phyloP scores from a whole-genome alignment of 1,139 yeast genomes.

The Hyphopichia buzzinii region DNA sequence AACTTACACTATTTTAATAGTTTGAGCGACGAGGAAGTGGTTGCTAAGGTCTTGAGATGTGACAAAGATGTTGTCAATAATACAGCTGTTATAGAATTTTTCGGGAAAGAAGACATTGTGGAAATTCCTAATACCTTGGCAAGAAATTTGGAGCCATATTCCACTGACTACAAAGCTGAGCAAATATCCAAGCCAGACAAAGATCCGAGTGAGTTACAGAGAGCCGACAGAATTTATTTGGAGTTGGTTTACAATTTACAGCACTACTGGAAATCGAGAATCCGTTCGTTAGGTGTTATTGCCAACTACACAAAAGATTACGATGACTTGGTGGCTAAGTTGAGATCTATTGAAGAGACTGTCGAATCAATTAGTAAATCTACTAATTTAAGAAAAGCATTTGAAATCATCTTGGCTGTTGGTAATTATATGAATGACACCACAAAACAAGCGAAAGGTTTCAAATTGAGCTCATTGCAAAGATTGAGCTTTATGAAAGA shows the following conservation, averaged over 20 bases:
- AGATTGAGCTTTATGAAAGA: constrained; percentile 76
- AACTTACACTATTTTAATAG: constrained; percentile 63
- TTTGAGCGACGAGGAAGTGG: constrained; percentile 54
- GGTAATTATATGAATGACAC: constrained; percentile 85
- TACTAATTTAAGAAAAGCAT: constrained; percentile 57
- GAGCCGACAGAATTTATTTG: constrained; percentile 73
- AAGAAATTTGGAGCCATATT: constrained; percentile 65
- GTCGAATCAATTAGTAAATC: constrained; percentile 61
- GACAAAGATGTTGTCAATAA: constrained; percentile 55
- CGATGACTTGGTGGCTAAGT: constrained; percentile 58
- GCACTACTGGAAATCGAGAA: constrained; percentile 79
- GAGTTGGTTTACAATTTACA: constrained; percentile 73
- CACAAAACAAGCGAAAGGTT: constrained; percentile 78
- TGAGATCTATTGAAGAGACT: constrained; percentile 63
- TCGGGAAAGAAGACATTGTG: constrained; percentile 64
- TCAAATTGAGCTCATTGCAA: constrained; percentile 71
- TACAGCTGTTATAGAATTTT: constrained; percentile 67
- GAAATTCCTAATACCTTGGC: constrained; percentile 66
- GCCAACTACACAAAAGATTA: constrained; percentile 68
- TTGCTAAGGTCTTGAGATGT: constrained; percentile 59
- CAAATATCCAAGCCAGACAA: constrained; percentile 59
- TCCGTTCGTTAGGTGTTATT: constrained; percentile 63
- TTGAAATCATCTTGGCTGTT: constrained; percentile 74
- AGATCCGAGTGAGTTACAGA: constrained; percentile 69
- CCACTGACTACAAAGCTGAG: constrained; percentile 51